Conservation (phyloP, 2,329 filamentous ascomycete genomes). For the Fulvia fulva region DNA sequence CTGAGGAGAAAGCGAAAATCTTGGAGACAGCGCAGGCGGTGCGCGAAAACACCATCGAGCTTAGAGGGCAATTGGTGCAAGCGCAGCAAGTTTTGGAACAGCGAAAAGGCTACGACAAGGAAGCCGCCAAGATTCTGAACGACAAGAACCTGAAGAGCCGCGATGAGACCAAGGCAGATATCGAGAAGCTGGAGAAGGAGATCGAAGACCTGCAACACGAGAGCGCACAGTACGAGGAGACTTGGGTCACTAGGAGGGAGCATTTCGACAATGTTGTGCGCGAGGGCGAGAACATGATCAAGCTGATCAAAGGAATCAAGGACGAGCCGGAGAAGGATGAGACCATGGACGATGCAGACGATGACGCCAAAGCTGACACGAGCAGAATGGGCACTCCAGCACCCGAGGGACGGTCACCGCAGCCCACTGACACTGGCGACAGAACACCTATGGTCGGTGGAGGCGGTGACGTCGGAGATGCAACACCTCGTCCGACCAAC, state of each 20-base stretch:
- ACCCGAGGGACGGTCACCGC: conserved; percentile 35
- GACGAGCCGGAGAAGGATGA: conserved; percentile 69
- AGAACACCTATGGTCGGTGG: conserved; percentile 39
- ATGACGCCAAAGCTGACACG: conserved; percentile 38
- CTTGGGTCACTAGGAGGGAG: conserved; percentile 78
- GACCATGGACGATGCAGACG: conserved; percentile 48
- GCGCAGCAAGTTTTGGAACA: conserved; percentile 71
- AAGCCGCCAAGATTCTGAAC: conserved; percentile 80
- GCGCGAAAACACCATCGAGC: conserved; percentile 65
- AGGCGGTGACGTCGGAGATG: conserved; percentile 23
- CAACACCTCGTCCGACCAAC: conserved; percentile 24
- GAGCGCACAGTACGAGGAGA: conserved; percentile 72
- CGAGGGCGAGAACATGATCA: conserved; percentile 79
- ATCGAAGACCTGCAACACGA: conserved; percentile 83
- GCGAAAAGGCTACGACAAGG: conserved; percentile 80
- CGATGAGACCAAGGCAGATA: conserved; percentile 74
- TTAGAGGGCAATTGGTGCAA: conserved; percentile 71
- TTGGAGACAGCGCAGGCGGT: conserved; percentile 73
- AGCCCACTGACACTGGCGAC: conserved; percentile 24
- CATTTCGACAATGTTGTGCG: conserved; percentile 88
- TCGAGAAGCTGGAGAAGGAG: conserved; percentile 81
- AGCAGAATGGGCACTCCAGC: conserved; percentile 46
- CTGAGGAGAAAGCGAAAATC: conserved; percentile 74
- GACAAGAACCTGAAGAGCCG: conserved; percentile 75
- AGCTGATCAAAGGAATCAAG: conserved; percentile 89